phyloP scores from a whole-genome alignment of 495 filamentous ascomycete genomes.

The Lineolata rhizophorae region DNA sequence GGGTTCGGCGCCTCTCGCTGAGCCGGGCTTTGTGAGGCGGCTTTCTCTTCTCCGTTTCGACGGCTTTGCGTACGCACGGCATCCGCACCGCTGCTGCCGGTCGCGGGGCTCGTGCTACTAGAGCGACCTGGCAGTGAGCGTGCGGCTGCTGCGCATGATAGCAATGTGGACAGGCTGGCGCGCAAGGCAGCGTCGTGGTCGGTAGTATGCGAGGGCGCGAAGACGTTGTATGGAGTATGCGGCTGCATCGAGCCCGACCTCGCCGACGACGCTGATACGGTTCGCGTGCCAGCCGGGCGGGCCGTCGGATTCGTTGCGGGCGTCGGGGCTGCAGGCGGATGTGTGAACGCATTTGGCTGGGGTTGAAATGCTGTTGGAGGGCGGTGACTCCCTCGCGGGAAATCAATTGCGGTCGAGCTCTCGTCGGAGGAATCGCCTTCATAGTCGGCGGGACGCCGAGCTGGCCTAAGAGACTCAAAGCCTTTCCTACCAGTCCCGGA shows the following conservation, averaged over 20 bases:
- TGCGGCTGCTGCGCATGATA: constrained; percentile 78
- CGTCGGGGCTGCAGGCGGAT: constrained; percentile 40
- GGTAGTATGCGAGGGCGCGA: constrained; percentile 55
- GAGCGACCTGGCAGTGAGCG: constrained; percentile 63
- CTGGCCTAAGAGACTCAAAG: no score
- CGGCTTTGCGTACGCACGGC: constrained; percentile 4
- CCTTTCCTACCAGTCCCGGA: no score
- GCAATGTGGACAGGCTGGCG: constrained; percentile 79
- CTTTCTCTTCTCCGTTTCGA: no score
- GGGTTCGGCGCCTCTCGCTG: constrained; percentile 9
- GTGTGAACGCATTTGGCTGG: constrained; percentile 76
- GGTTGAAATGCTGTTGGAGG: constrained; percentile 41
- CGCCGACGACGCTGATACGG: no score
- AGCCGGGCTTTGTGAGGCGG: no score
- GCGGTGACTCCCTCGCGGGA: constrained; percentile 21
- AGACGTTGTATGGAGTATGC: constrained; percentile 33
- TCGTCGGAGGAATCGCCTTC: no score
- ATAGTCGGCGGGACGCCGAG: background rate
- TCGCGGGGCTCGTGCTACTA: constrained; percentile 20
- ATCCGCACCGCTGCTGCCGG: constrained; percentile 16
- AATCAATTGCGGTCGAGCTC: constrained; percentile 58
- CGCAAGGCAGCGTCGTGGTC: constrained; percentile 88
- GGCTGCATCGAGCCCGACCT: no score
- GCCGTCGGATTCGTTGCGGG: constrained; percentile 14
- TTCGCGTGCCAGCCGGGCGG: constrained; percentile 13